Evolutionary conservation across 805 yeast species (phyloP), one percentile per base, ranked within the genome.

Genomic region (Blastobotrys parvus): DNA sequence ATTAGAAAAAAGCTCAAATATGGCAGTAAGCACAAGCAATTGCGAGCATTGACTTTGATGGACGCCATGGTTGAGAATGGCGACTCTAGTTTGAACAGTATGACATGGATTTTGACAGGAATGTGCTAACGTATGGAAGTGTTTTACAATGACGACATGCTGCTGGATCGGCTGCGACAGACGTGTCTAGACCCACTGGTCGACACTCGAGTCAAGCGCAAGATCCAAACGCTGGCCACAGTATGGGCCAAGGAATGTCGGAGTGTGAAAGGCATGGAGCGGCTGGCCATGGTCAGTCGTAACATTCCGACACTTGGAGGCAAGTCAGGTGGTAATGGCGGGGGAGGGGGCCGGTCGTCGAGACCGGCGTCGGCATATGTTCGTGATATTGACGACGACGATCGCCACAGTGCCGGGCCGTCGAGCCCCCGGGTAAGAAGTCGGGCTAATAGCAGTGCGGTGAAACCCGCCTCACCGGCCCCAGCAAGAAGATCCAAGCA

Each of bases 1-100:
- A 65, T 92, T 18, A 73, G 98, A 40, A 92, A 92, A 69, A 78
- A 80, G 55, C 65, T 92, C 57, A 92, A 94, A 64, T 83, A 90
- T 57, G 97, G 97, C n/a, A 56, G 70, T 2, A 58, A 63, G 3
- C 62, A 66, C 16, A 82, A 81, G 50, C 94, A 85, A 59, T 53
- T 73, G 42, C 74, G 84, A 37, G 83, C 94, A 0, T 60, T 88
- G 64, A 81, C 56, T 71, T 57, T 45, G 10, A 61, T 80, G 32
- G 84, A 82, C 52, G 63, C 75, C 16, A 59, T 82, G 18, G 77
- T 82, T 1, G 72, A 76, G 30, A 80, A 80, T 56, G 77, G 75
- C 21, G 72, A 74, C 1, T 58, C 48, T 8, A 53, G 49, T 1
- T 48, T 63, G 34, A 48, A 49, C 38, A 42, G 60, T 49, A 50